phyloP scores from a whole-genome alignment of 1,284 basidiomycete species.

The Ceratobasidium sp. region DNA sequence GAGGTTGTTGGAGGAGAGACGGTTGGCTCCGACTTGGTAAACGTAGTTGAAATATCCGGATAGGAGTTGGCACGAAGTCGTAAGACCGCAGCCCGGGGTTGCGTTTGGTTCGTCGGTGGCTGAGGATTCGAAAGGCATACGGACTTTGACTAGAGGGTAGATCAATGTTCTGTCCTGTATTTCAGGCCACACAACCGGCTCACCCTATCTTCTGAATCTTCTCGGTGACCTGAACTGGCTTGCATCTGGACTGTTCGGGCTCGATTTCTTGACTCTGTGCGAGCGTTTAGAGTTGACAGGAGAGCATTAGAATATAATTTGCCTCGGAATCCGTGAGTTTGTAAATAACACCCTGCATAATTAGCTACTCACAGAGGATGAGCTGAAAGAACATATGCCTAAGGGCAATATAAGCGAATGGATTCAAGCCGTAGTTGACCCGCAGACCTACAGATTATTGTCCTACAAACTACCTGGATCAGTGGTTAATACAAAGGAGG shows the following conservation, averaged over 20 bases:
- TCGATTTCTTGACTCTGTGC: neutral
- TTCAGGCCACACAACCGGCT: neutral
- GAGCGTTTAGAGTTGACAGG: neutral
- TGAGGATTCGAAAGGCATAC: neutral
- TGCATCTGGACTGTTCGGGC: conserved; percentile 1
- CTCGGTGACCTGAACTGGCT: neutral
- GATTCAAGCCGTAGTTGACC: neutral
- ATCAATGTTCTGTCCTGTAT: neutral
- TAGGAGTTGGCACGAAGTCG: neutral
- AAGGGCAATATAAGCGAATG: neutral
- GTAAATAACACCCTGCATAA: neutral
- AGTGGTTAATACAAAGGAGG: neutral
- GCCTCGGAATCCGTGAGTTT: neutral
- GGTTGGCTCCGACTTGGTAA: neutral
- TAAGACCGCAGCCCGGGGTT: neutral
- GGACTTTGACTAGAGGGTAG: conserved; percentile 1
- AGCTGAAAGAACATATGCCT: conserved; percentile 12
- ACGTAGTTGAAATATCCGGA: neutral
- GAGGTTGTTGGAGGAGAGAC: neutral
- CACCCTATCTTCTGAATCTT: neutral
- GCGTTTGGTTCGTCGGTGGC: neutral
- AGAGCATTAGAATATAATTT: neutral
- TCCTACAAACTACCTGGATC: neutral
- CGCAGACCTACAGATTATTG: neutral
- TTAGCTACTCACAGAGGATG: neutral